Evolutionary conservation across 257 asterid species (phyloP).

Genomic region (Jaltomata sinuosa): DNA sequence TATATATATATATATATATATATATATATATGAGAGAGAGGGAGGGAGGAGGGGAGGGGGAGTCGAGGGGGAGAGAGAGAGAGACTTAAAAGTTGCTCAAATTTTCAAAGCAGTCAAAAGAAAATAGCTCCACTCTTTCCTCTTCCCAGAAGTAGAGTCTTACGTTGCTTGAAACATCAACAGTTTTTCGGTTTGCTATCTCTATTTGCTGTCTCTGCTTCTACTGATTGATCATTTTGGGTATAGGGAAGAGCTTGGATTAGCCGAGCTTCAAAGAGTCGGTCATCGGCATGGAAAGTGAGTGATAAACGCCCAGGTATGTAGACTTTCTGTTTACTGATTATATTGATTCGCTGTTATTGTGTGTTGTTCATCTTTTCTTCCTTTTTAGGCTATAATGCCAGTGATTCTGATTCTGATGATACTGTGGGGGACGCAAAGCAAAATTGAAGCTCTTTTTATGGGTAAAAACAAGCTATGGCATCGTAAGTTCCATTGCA

Average conservation of each 20-base stretch:
- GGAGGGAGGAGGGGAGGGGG: no score
- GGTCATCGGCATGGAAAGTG: constrained; percentile 75
- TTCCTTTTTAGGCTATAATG: constrained; percentile 57
- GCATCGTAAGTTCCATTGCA: constrained; percentile 25
- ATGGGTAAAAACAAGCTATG: constrained; percentile 1
- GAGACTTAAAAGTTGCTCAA: not conserved
- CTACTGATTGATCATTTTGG: constrained; percentile 4
- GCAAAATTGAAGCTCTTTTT: constrained; percentile 23
- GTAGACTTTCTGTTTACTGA: not conserved
- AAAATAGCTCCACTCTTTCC: not conserved
- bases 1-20: no score
- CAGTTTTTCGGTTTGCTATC: not conserved
- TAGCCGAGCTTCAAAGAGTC: constrained; percentile 55
- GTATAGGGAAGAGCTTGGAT: constrained; percentile 80
- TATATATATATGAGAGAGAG: no score
- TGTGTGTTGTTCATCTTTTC: not conserved
- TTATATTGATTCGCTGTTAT: not conserved
- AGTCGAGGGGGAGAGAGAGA: no score
- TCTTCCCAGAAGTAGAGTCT: not conserved
- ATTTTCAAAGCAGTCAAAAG: not conserved
- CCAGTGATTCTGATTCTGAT: constrained; percentile 89
- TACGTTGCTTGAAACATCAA: not conserved
- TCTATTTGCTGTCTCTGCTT: not conserved
- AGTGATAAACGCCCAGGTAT: constrained; percentile 94
- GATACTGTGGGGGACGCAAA: constrained; percentile 30